These are phyloP conservation scores for Tremella fuciformis DNA, from an alignment of 768 basidiomycete genomes.

Conservation along the genomic window DNA sequence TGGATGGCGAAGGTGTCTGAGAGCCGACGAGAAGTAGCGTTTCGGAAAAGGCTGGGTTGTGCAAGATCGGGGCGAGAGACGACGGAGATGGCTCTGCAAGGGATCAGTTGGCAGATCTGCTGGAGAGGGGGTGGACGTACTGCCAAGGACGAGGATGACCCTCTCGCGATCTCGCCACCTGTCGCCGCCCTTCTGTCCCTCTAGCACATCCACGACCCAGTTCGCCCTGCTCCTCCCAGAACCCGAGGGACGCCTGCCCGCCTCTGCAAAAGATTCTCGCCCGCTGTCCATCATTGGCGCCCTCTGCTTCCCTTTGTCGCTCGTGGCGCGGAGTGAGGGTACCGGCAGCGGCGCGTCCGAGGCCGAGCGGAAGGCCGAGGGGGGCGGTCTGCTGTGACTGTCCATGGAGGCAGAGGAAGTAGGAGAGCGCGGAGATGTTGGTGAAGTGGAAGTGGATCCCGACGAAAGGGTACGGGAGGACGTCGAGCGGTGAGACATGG, in stretches of 20 bases:
- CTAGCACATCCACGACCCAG: conserved; percentile 29
- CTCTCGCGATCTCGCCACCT: conserved; percentile 21
- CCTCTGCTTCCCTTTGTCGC: too few species aligned
- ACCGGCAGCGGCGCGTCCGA: too few species aligned
- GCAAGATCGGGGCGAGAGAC: conserved; percentile 30
- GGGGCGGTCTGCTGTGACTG: too few species aligned
- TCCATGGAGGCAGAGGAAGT: too few species aligned
- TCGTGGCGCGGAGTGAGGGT: too few species aligned
- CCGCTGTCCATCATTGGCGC: too few species aligned
- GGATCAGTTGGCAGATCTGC: not conserved
- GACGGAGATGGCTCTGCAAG: conserved; percentile 22
- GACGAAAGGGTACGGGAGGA: too few species aligned
- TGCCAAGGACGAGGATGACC: conserved; percentile 30
- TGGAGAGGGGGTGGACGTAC: conserved; percentile 16
- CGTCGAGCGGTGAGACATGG: too few species aligned
- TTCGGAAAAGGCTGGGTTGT: conserved; percentile 25
- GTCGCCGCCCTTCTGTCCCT: conserved; percentile 18
- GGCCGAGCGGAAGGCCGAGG: too few species aligned
- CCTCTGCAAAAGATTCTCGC: too few species aligned
- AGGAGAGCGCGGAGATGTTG: too few species aligned
- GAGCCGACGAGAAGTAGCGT: conserved; percentile 33
- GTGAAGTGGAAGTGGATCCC: too few species aligned
- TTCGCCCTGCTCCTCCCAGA: conserved; percentile 12
- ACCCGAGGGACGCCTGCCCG: not conserved
- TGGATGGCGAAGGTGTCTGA: conserved; percentile 15